phyloP scores from a whole-genome alignment of 2,329 filamentous ascomycete species.

The Aaosphaeria arxii region DNA sequence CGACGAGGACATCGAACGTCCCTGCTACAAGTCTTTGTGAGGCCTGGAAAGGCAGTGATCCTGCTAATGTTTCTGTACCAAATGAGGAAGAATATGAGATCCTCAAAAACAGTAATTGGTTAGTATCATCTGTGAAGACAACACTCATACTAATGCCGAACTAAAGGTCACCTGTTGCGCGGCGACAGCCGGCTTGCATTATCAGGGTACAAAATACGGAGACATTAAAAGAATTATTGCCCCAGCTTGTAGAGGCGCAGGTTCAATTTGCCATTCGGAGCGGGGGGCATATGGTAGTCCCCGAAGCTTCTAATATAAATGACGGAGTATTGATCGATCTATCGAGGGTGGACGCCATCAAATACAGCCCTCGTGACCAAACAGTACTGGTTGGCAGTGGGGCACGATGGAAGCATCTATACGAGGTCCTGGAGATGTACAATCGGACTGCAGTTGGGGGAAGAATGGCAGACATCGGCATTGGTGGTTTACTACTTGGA shows the following conservation, averaged over 20 bases:
- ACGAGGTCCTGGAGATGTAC: conserved; percentile 21
- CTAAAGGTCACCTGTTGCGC: not conserved
- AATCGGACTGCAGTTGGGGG: conserved; percentile 18
- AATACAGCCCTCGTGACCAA: conserved; percentile 14
- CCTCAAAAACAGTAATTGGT: not conserved
- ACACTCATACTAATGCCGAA: not conserved
- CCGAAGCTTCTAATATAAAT: conserved; percentile 25
- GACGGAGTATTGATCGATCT: conserved; percentile 32
- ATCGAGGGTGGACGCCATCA: conserved; percentile 16
- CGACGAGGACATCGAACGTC: too few species aligned
- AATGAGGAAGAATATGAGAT: not conserved
- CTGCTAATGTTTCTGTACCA: not conserved
- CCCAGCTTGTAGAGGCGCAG: conserved; percentile 7
- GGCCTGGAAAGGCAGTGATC: too few species aligned
- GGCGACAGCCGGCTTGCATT: conserved; percentile 22
- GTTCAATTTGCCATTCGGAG: conserved; percentile 35
- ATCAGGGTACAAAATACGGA: conserved; percentile 18
- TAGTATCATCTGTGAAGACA: not conserved
- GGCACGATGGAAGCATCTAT: conserved; percentile 35
- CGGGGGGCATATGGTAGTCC: conserved; percentile 40
- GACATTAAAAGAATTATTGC: conserved; percentile 20
- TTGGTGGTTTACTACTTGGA: conserved; percentile 27
- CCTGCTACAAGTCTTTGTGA: too few species aligned
- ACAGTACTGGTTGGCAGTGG: conserved; percentile 23
- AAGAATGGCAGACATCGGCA: conserved; percentile 25